These are phyloP conservation scores for Calonectria leucothoes DNA, from an alignment of 2,329 filamentous ascomycete species.

Conservation along the genomic window DNA sequence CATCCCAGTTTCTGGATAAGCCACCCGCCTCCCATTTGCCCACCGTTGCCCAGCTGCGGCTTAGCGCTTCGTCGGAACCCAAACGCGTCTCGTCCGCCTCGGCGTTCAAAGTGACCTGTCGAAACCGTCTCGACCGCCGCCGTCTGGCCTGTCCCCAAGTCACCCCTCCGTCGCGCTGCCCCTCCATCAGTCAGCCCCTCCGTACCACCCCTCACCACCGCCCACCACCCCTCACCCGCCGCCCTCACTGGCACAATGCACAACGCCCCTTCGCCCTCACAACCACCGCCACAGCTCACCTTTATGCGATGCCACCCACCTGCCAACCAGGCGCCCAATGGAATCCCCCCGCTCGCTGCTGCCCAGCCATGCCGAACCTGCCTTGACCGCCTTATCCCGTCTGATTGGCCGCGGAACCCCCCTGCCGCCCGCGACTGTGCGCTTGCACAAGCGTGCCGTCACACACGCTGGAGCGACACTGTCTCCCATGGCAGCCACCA, in stretches of 20 bases:
- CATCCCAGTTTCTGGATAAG: background rate
- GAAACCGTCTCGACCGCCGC: conserved; percentile 2
- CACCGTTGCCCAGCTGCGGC: background rate
- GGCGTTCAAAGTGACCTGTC: conserved; percentile 14
- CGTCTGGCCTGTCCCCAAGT: background rate
- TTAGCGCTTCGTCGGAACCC: conserved; percentile 9
- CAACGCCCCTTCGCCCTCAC: background rate
- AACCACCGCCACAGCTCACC: background rate
- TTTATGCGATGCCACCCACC: conserved; percentile 8
- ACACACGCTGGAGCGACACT: conserved; percentile 35
- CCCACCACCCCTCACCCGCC: background rate
- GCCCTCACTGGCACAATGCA: background rate
- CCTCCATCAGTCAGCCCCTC: no score
- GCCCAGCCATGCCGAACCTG: background rate
- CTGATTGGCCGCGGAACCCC: conserved; percentile 1
- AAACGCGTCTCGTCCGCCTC: conserved; percentile 6
- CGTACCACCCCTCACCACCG: background rate
- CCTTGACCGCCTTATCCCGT: background rate
- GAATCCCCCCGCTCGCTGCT: background rate
- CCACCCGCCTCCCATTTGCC: background rate
- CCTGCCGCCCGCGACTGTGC: background rate
- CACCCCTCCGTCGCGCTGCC: background rate
- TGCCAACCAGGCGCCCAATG: conserved; percentile 13
- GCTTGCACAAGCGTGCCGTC: conserved; percentile 54
- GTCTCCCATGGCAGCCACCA: background rate